Conservation (phyloP, 1,284 basidiomycete species). For the Ustilago hordei region DNA sequence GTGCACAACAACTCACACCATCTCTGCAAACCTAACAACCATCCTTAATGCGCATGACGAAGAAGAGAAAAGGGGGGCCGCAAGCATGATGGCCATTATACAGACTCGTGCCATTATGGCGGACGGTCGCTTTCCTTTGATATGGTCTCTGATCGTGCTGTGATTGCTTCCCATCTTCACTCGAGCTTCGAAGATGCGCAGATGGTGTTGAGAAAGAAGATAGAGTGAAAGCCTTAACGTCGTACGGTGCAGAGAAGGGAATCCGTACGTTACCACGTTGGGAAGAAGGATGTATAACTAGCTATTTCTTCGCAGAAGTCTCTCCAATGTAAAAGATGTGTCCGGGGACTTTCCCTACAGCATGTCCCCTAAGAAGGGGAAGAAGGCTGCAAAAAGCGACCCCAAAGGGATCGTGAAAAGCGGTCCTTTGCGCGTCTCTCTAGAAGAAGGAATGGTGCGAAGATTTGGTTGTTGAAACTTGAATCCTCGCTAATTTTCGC, state of each 20-base stretch:
- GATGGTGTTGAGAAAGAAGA: not conserved
- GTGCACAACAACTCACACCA: slow-evolving; percentile 17
- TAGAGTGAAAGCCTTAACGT: not conserved
- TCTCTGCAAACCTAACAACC: not conserved
- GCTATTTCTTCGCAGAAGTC: slow-evolving; percentile 26
- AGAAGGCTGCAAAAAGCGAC: slow-evolving; percentile 49
- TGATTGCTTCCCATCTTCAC: not conserved
- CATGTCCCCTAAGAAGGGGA: slow-evolving; percentile 29
- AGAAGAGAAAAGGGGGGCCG: not conserved
- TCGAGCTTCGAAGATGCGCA: not conserved
- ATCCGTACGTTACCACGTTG: slow-evolving; percentile 45
- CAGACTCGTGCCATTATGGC: slow-evolving; percentile 44
- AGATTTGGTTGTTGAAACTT: slow-evolving; percentile 29
- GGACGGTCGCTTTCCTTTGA: slow-evolving; percentile 49
- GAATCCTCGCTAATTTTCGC: not conserved
- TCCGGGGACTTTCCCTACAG: slow-evolving; percentile 62
- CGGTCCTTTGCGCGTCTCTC: slow-evolving; percentile 61
- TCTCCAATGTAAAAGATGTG: slow-evolving; percentile 33
- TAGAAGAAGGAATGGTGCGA: not conserved
- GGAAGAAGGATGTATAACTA: slow-evolving; percentile 12
- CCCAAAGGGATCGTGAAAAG: slow-evolving; percentile 21
- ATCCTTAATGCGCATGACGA: slow-evolving; percentile 15
- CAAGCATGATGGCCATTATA: slow-evolving; percentile 39
- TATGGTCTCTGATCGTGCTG: slow-evolving; percentile 45
- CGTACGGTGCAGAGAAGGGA: too few relatives aligned